phyloP scores from a whole-genome alignment of 768 basidiomycete genomes.

The Mycena latifolia region DNA sequence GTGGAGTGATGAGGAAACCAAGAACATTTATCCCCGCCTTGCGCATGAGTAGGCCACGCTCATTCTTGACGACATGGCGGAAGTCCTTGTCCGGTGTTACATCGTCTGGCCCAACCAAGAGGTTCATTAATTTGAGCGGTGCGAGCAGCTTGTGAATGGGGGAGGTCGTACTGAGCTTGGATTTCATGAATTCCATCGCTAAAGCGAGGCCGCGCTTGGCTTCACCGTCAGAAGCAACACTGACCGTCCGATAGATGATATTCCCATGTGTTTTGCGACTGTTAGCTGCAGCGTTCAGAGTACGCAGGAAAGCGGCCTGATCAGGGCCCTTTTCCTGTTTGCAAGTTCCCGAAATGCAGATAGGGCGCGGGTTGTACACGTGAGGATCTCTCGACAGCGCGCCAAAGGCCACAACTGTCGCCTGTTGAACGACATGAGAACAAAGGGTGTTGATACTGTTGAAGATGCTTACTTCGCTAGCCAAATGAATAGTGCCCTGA shows the following conservation, averaged over 20 bases:
- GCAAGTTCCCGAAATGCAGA: constrained; percentile 37
- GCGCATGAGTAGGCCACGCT: constrained; percentile 8
- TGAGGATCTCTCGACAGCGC: constrained; percentile 27
- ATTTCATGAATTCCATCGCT: constrained; percentile 10
- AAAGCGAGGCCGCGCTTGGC: constrained; percentile 12
- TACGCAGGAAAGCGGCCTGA: constrained; percentile 29
- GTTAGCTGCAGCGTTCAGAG: no score
- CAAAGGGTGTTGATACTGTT: no score
- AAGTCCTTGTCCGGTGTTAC: constrained; percentile 25
- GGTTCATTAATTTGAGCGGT: constrained; percentile 14
- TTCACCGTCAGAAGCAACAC: constrained; percentile 14
- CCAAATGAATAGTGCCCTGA: no score
- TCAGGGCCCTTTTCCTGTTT: constrained; percentile 30
- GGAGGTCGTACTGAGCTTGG: background rate
- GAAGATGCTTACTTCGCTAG: no score
- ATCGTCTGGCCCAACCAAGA: constrained; percentile 6
- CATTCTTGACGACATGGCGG: constrained; percentile 6
- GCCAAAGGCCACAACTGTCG: constrained; percentile 31
- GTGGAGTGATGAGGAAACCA: background rate
- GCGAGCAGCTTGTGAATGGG: constrained; percentile 4
- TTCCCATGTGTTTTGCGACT: background rate
- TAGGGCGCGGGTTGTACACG: constrained; percentile 24
- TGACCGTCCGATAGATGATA: constrained; percentile 12
- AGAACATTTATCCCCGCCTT: background rate
- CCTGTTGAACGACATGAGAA: constrained; percentile 10